A percentile compares a stretch with the other conserved stretches of the same genome.
phyloP scores from a whole-genome alignment of 345 rosid genomes.

The Erodium maritimum region DNA sequence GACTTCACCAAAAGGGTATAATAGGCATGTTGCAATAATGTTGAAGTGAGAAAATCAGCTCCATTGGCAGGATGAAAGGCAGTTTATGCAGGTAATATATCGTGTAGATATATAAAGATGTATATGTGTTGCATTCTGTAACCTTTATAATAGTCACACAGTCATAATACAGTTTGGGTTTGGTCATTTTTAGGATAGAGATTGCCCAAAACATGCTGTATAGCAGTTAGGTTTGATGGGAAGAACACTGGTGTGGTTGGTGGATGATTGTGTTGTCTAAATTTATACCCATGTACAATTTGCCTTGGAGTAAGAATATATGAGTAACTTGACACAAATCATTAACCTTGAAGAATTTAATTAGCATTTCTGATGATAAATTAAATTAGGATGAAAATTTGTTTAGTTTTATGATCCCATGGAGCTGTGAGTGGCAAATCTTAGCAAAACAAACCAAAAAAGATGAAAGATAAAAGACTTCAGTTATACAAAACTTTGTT shows the following conservation, averaged over 20 bases:
- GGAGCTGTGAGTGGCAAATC: no score
- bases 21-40: background rate
- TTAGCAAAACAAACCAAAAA: no score
- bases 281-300: background rate
- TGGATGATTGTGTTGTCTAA: background rate
- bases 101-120: background rate
- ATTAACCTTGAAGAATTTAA: no score
- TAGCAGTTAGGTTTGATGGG: background rate
- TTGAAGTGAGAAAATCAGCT: background rate
- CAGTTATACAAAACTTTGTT: no score
- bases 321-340: no score
- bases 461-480: no score
- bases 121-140: background rate
- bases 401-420: no score
- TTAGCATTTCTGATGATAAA: no score
- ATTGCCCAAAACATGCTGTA: background rate
- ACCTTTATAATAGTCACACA: background rate
- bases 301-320: background rate
- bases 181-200: no score
- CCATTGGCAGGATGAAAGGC: background rate
- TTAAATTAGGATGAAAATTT: no score
- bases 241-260: background rate
- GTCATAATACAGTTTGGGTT: no score
- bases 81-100: background rate
- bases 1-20: background rate